Base-by-base conservation (phyloP, 495 filamentous ascomycete species). In the Amphirosellinia nigrospora region DNA sequence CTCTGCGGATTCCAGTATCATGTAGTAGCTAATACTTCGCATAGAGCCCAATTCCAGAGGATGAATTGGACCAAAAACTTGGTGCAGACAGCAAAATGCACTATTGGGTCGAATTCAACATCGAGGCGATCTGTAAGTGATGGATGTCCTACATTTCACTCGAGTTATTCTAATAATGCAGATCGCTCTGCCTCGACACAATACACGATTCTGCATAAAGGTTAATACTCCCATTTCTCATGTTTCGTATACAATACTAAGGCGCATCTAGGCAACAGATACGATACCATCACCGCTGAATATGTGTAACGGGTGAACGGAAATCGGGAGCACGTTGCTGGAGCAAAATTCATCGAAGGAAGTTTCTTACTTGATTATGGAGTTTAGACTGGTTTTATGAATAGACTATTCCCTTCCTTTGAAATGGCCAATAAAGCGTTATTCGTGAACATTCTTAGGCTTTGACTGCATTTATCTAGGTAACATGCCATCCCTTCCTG, bases 1-100 rank as follows among this genome's bases (percentile, higher is more conserved):
- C 56, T 21, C n/a, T 39, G 16, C 34, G 2, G 34, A 39, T 39
- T 21, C 30, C 9, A 1, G 16, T 7, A 11, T 10, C 7, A 23
- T 60, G 3, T 36, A 9, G n/a, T 11, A 2, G 39, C n/a, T 23
- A 60, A 60, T 36, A 23, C 34, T 60, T 26, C 19, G 15, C 10
- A 60, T 26, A 60, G 56, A 60, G 56, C 34, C 34, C 56, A 34
- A 60, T 60, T 21, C 56, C 56, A 38, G 56, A 60, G 19, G 7
- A 39, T 10, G 9, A 60, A 39, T 38, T 60, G 4, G 56, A 39
- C 15, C 4, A 36, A 60, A 21, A n/a, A 60, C 30, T 60, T 36
- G 56, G 56, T 11, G 56, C 34, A 19, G 56, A 60, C 34, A n/a
- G 34, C n/a, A 60, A 13, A 60, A 60, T 60, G 56, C 34, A 60